phyloP scores from a whole-genome alignment of 2,329 filamentous ascomycete genomes.

The Cladorrhinum sp. region DNA sequence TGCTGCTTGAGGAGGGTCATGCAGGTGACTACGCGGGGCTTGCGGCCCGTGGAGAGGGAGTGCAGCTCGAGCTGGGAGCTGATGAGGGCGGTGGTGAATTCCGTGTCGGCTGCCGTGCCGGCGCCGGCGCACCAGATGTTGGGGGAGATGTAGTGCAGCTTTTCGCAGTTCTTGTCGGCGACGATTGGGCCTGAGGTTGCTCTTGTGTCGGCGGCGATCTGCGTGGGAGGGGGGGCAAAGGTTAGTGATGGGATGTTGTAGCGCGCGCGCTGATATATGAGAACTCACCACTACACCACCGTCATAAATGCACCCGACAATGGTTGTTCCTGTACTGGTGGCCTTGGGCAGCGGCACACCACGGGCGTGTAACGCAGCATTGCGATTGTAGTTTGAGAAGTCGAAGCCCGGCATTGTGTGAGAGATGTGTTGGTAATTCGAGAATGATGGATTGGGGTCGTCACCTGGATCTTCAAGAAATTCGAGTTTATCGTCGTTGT shows the following conservation, averaged over 20 bases:
- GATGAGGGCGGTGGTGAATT: constrained; percentile 98
- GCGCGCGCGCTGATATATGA: not conserved
- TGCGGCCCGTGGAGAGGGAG: constrained; percentile 90
- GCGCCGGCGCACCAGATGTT: constrained; percentile 99
- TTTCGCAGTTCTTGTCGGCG: constrained; percentile 99
- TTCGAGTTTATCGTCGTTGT: not conserved
- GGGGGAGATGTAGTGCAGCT: constrained; percentile 97
- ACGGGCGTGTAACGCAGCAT: constrained; percentile 88
- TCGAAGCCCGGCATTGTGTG: constrained; percentile 90
- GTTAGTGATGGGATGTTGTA: not conserved
- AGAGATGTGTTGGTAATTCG: not conserved
- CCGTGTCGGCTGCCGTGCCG: constrained; percentile 95
- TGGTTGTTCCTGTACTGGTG: constrained; percentile 97
- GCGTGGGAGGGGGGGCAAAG: constrained; percentile 8
- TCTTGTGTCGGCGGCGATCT: constrained; percentile 97
- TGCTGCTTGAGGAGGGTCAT: constrained; percentile 99
- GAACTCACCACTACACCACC: constrained; percentile 84
- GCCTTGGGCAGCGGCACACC: constrained; percentile 95
- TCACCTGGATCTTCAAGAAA: not conserved
- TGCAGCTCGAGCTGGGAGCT: constrained; percentile 98
- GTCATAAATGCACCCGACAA: constrained; percentile 95
- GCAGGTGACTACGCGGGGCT: constrained; percentile 95
- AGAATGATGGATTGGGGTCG: not conserved
- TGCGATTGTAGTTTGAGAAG: constrained; percentile 99
- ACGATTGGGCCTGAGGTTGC: constrained; percentile 97